Evolutionary conservation across 2,329 filamentous ascomycete genomes (phyloP), one percentile per base, ranked within the genome.

Genomic region (Fusarium neocosmosporiellum): DNA sequence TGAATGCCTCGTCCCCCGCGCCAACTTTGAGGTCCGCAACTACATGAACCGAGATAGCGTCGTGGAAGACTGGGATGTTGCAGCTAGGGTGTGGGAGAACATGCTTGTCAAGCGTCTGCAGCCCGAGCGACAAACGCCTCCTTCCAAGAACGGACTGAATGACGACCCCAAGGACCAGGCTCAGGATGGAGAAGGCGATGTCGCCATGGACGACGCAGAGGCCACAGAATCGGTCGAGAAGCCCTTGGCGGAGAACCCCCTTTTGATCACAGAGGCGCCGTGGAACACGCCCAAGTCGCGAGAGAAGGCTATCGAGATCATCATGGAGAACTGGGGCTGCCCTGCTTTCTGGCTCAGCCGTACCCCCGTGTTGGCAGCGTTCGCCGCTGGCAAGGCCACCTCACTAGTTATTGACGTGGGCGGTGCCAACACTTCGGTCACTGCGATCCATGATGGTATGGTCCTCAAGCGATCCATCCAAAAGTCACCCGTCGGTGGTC

Each of bases 31-130:
- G 75, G 92, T 98, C 72, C 91, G 92, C 83, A 98, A 98, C 84
- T 96, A 97, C 74, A 97, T 98, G 90, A 92, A 91, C 78, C 89
- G 90, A 77, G 95, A 98, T 78, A 94, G 94, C 78, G 89, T 95
- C 59, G 96, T 99, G 55, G 94, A 98, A 82, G 95, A 99, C 82
- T 99, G 96, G 96, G 96, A 99, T 74, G 91, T 92, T 57, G 96
- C 95, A 31, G 89, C 93, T 68, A 92, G 92, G 81, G 85, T 98
- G 64, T 99, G 96, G 95, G 95, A 98, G 82, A 92, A 97, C 83
- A 91, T 95, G 78, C 93, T 99, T 72, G 93, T 95, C 67, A 95
- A 94, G 76, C 91, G 95, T 72, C 88, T 99, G 74, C 97, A 96
- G 59, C 94, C 94, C 65, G 87, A 91, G 63, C 91, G 90, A 76